Evolutionary conservation across 176 grass and related monocot species (phyloP), one percentile per base, ranked within the genome.

Genomic region (Canna indica): DNA sequence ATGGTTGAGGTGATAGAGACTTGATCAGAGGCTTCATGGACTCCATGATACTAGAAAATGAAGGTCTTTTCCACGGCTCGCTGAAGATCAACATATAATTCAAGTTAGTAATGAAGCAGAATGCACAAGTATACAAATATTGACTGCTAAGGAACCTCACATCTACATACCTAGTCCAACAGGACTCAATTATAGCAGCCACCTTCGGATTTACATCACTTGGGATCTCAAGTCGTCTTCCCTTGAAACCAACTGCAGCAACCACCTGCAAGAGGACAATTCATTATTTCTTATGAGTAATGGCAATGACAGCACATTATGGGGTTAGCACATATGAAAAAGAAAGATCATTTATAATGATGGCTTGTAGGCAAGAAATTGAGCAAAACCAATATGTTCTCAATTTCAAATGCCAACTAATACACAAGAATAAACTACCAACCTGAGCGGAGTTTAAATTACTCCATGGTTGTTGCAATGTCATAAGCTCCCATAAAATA

Each of bases 401-500:
- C 33, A 14, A n/a, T 38, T n/a, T 10, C 34, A 62, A 39, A 63
- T 6, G 33, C 29, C 63, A 24, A 66, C 5, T 11, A 66, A 38
- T 38, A 11, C 34, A 38, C 34, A 41, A 54, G 53, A 18, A 52
- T 61, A 7, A 35, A 75, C 44, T 27, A 24, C 73, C 12, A 44
- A 77, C 93, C 89, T 92, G 89, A 35, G 94, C 89, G 48, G 80
- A 86, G 83, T 97, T 97, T 69, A 97, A 79, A 64, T 85, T 97
- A 83, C 79, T 86, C 94, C 94, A 97, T 67, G 94, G 94, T 73
- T 97, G 88, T 78, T 97, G 89, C 47, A 97, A 67, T 76, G 94
- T 97, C 94, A 97, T 88, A 75, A 97, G 65, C 71, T 97, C 94
- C 94, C 94, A 97, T 36, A 97, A 74, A 77, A 97, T 93, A 67